phyloP scores from a whole-genome alignment of 2,329 filamentous ascomycete genomes.

The Pezicula radicicola region DNA sequence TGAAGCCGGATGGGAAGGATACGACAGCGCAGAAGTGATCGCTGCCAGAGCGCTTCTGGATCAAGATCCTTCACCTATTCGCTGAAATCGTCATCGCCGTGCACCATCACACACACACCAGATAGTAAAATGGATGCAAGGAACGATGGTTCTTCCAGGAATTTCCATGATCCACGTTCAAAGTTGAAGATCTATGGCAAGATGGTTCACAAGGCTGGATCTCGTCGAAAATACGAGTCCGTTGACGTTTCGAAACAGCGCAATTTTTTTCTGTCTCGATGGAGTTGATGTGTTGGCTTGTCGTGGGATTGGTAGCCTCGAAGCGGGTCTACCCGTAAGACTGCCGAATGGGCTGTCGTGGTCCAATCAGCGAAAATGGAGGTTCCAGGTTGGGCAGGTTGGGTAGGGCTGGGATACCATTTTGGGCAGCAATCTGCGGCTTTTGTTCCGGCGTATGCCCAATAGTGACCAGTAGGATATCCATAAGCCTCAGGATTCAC shows the following conservation, averaged over 20 bases:
- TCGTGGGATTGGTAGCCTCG: no score
- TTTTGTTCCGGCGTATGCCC: no score
- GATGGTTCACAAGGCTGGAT: not conserved
- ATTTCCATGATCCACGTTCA: not conserved
- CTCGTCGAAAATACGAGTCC: not conserved
- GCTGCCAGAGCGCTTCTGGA: conserved; percentile 57
- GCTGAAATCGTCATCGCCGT: conserved; percentile 15
- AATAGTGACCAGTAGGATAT: no score
- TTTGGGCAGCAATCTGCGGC: no score
- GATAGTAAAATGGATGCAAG: not conserved
- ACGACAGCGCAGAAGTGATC: conserved; percentile 66
- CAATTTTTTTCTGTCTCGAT: not conserved
- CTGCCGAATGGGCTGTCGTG: no score
- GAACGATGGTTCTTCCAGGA: not conserved
- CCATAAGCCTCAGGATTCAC: no score
- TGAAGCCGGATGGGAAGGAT: conserved; percentile 69
- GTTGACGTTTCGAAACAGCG: not conserved
- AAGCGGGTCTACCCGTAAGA: no score
- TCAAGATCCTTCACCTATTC: conserved; percentile 23
- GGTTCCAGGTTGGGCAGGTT: not conserved
- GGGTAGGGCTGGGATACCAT: no score
- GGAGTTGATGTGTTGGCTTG: no score
- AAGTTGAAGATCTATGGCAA: not conserved
- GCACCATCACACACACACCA: not conserved
- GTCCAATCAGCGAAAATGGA: not conserved